Percentiles rank a stretch among this genome's conserved stretches.
Conservation (phyloP, 2,329 filamentous ascomycete genomes). For the Alternaria angustiovoidea region DNA sequence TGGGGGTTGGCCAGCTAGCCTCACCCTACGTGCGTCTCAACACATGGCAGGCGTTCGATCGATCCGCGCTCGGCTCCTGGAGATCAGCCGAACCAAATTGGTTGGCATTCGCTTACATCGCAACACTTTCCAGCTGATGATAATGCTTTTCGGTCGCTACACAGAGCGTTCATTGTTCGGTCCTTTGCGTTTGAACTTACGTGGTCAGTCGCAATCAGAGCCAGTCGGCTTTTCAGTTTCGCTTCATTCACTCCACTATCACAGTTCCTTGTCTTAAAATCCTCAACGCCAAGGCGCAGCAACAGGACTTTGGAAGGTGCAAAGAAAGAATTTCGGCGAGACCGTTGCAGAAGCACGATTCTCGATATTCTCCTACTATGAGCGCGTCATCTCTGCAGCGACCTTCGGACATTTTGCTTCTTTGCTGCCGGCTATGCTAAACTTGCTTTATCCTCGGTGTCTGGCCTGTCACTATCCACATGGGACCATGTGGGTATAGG, state of each 20-base stretch:
- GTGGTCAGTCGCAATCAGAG: not conserved
- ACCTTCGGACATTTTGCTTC: constrained; percentile 8
- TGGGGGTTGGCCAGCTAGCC: constrained; percentile 14
- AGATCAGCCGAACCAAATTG: constrained; percentile 1
- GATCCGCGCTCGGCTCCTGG: constrained; percentile 7
- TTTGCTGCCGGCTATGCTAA: not conserved
- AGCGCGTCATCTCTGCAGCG: constrained; percentile 1
- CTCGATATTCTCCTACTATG: not conserved
- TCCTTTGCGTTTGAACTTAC: not conserved
- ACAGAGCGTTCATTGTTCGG: not conserved
- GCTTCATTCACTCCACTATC: constrained; percentile 5
- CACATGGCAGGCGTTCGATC: constrained; percentile 15
- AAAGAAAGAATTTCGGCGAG: constrained; percentile 4
- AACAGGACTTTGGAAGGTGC: not conserved
- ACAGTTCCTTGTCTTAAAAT: constrained; percentile 10
- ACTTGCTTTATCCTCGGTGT: not conserved
- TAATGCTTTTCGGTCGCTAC: constrained; percentile 1
- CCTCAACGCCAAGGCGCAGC: not conserved
- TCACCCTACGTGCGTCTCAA: constrained; percentile 26
- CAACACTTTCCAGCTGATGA: constrained; percentile 5
- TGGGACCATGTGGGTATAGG: not conserved
- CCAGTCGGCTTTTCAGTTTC: constrained; percentile 5
- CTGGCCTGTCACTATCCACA: not conserved
- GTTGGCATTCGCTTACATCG: constrained; percentile 5
- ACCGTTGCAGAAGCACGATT: constrained; percentile 5